Conservation (phyloP, 2,329 filamentous ascomycete genomes). For the Trichoderma lentiforme region DNA sequence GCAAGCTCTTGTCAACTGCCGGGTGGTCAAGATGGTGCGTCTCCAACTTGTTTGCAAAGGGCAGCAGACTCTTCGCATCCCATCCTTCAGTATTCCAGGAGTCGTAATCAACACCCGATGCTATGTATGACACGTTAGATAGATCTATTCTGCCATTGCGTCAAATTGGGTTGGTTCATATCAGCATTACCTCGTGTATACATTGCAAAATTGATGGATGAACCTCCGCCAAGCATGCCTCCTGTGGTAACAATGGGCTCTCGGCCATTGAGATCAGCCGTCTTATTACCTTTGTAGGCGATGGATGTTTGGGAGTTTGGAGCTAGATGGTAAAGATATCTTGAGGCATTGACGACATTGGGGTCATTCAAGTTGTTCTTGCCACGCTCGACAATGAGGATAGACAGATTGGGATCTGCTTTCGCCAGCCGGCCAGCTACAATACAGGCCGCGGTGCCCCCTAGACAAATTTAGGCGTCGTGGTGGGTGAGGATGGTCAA, state of each 20-base stretch:
- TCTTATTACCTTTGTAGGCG: constrained; percentile 26
- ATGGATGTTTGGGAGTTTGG: constrained; percentile 23
- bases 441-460: constrained; percentile 29
- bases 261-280: constrained; percentile 25
- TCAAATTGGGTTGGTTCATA: not conserved
- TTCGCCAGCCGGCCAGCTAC: constrained; percentile 28
- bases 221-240: constrained; percentile 32
- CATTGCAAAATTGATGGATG: constrained; percentile 34
- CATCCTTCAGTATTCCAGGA: constrained; percentile 35
- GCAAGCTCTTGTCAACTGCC: constrained; percentile 40
- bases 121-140: constrained; percentile 1
- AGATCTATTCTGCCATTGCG: not conserved
- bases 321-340: constrained; percentile 24
- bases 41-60: constrained; percentile 45
- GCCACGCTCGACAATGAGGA: constrained; percentile 30
- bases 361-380: constrained; percentile 27
- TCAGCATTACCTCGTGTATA: constrained; percentile 28
- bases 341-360: constrained; percentile 25
- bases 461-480: not conserved
- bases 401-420: constrained; percentile 26
- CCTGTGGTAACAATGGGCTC: constrained; percentile 25
- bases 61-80: constrained; percentile 31
- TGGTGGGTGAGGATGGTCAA: too few relatives aligned
- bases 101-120: constrained; percentile 33
- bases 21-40: constrained; percentile 43